Percentiles rank a stretch among this genome's conserved stretches.
Evolutionary conservation across 2,329 filamentous ascomycete genomes (phyloP).

Genomic region (Stromatinia cepivora): DNA sequence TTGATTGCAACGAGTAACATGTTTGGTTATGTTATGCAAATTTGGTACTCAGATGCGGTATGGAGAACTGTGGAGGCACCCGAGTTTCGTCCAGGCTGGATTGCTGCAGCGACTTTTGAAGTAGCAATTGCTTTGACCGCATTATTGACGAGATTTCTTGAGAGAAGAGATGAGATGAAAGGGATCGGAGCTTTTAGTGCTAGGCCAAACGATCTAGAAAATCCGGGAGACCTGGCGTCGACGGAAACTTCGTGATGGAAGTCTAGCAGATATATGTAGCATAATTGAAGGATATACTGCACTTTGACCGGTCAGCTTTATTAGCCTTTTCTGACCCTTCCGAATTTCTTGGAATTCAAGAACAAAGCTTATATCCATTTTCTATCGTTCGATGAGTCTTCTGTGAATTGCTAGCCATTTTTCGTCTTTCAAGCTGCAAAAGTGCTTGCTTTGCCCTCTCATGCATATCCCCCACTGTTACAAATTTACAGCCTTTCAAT

Average conservation of each 20-base stretch:
- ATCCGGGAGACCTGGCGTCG: background rate
- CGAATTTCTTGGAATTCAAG: background rate
- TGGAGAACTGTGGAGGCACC: conserved; percentile 35
- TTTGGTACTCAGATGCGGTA: conserved; percentile 34
- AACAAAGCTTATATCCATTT: too few species aligned
- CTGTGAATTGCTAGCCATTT: background rate
- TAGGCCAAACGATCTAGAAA: conserved; percentile 3
- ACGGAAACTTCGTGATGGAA: background rate
- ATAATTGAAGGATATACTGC: background rate
- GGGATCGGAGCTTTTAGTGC: background rate
- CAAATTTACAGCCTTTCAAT: background rate
- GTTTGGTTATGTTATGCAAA: conserved; percentile 31
- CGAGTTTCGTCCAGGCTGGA: conserved; percentile 30
- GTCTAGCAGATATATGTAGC: background rate
- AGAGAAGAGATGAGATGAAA: conserved; percentile 22
- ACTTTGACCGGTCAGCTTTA: background rate
- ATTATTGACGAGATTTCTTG: conserved; percentile 17
- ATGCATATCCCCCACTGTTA: background rate
- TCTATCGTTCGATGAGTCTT: too few species aligned
- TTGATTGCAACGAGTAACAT: conserved; percentile 33
- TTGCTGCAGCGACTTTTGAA: conserved; percentile 26
- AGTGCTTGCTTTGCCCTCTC: background rate
- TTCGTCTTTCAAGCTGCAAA: background rate
- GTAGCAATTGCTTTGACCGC: background rate
- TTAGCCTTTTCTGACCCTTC: background rate